A percentile compares a stretch with the other conserved stretches of the same genome.
Evolutionary conservation across 1,284 basidiomycete genomes (phyloP).

Genomic region (Trametes polyzona): DNA sequence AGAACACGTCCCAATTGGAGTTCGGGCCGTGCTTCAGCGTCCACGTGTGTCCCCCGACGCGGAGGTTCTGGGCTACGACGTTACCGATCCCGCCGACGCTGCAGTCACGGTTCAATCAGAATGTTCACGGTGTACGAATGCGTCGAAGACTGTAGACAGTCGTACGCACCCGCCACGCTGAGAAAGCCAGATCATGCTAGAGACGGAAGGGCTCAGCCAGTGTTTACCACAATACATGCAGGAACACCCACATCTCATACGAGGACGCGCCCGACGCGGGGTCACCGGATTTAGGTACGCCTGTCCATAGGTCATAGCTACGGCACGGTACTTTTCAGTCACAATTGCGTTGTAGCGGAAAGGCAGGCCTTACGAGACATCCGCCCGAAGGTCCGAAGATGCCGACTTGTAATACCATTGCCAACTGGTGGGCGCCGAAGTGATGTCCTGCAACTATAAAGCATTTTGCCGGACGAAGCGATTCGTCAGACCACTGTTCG

Average conservation of each 20-base stretch:
- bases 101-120: not conserved
- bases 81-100: slow-evolving; percentile 61
- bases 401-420: slow-evolving; percentile 52
- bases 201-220: too few relatives aligned
- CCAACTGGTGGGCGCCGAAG: slow-evolving; percentile 53
- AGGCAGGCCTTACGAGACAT: slow-evolving; percentile 50
- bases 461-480: not conserved
- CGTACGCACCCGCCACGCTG: slow-evolving; percentile 53
- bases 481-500: not conserved
- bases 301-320: slow-evolving; percentile 63
- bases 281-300: slow-evolving; percentile 45
- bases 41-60: slow-evolving; percentile 57
- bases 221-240: too few relatives aligned
- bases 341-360: too few relatives aligned
- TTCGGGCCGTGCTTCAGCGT: slow-evolving; percentile 60
- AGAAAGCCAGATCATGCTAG: slow-evolving; percentile 66
- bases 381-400: slow-evolving; percentile 54
- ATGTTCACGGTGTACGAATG: too few relatives aligned
- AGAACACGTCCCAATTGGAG: slow-evolving; percentile 58
- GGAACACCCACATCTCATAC: slow-evolving; percentile 56
- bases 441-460: slow-evolving; percentile 44
- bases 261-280: slow-evolving; percentile 53
- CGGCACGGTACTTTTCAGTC: too few relatives aligned
- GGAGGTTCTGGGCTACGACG: slow-evolving; percentile 46
- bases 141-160: too few relatives aligned